Evolutionary conservation across 345 rosid species (phyloP).

Genomic region (Eucalyptus sp.): DNA sequence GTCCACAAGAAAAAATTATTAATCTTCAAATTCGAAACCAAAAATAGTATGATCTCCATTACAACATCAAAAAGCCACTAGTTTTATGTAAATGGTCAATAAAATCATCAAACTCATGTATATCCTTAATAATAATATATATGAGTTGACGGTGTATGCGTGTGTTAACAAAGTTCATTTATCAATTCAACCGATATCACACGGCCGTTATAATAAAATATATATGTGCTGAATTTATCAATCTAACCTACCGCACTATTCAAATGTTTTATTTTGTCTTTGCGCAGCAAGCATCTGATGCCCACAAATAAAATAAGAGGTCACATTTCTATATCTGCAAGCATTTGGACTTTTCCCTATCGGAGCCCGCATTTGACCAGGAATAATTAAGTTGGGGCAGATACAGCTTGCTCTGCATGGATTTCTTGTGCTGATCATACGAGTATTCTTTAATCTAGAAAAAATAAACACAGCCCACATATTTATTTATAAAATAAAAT

Average conservation of each 20-base stretch:
- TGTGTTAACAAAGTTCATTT: not conserved
- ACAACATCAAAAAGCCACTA: not conserved
- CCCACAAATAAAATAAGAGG: not conserved
- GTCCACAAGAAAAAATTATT: not conserved
- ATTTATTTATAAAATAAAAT: not conserved
- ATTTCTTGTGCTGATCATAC: not conserved
- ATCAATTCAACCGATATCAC: not conserved
- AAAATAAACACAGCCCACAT: not conserved
- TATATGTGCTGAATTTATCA: not conserved
- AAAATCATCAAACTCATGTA: not conserved
- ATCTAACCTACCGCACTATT: not conserved
- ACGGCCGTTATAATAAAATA: not conserved
- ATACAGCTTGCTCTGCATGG: not conserved
- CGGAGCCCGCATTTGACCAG: conserved; percentile 1
- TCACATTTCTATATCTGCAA: not conserved
- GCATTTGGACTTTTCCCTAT: not conserved
- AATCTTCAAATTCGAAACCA: not conserved
- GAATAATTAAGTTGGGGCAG: not conserved
- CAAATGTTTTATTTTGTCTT: not conserved
- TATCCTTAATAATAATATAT: not conserved
- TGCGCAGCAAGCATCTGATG: not conserved
- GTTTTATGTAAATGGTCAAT: not conserved
- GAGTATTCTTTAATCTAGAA: not conserved
- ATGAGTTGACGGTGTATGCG: not conserved
- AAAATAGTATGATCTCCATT: not conserved